Evolutionary conservation across 2,329 filamentous ascomycete genomes (phyloP).

Genomic region (Neospermospora avenae): DNA sequence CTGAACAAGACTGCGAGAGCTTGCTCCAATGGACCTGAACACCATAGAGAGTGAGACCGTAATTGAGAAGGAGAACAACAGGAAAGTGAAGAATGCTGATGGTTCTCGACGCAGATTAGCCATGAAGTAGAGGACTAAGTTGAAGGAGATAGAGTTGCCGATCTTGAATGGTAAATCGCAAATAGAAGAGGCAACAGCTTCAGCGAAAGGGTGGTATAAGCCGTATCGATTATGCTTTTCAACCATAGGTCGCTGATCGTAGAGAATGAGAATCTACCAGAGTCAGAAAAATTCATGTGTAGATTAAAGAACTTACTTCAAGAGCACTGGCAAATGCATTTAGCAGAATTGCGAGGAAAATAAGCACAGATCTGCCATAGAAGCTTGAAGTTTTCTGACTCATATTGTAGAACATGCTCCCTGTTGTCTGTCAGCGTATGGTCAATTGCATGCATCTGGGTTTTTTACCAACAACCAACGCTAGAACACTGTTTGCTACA

Average conservation of each 20-base stretch:
- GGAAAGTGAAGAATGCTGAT: conserved; percentile 80
- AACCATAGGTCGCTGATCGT: conserved; percentile 45
- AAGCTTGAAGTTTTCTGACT: conserved; percentile 51
- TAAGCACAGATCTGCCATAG: conserved; percentile 57
- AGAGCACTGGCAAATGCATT: conserved; percentile 60
- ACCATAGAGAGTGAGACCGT: conserved; percentile 70
- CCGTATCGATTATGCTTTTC: conserved; percentile 84
- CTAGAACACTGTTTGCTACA: conserved; percentile 42
- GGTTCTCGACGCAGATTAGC: conserved; percentile 63
- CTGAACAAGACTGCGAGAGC: conserved; percentile 66
- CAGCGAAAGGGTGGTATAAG: conserved; percentile 85
- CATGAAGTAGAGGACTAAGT: conserved; percentile 82
- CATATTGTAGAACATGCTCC: conserved; percentile 62
- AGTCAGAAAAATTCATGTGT: conserved; percentile 36
- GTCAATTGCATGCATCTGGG: background rate
- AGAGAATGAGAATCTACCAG: conserved; percentile 60
- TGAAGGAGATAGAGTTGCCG: conserved; percentile 70
- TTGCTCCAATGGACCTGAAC: conserved; percentile 74
- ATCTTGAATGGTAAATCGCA: conserved; percentile 83
- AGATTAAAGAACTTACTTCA: conserved; percentile 39
- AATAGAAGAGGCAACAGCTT: conserved; percentile 82
- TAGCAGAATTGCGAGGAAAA: conserved; percentile 66
- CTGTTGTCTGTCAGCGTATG: conserved; percentile 24
- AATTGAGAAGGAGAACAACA: conserved; percentile 25
- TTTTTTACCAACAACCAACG: conserved; percentile 49